phyloP scores from a whole-genome alignment of 2,329 filamentous ascomycete species.

The Rhynchosporium secalis region DNA sequence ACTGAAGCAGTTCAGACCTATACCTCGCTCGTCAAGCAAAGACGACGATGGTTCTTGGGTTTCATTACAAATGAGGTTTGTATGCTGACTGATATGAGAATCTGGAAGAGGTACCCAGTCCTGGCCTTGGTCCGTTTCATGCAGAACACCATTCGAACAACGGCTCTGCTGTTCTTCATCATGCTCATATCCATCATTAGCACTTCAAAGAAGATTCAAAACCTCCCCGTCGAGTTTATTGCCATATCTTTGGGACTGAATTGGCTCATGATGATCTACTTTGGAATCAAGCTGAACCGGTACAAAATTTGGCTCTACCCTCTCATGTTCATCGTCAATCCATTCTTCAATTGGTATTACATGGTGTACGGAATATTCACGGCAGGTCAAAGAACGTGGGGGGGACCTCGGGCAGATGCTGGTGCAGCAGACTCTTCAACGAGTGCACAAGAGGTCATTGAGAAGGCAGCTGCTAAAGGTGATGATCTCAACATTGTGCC shows the following conservation, averaged over 20 bases:
- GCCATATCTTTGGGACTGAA: constrained; percentile 89
- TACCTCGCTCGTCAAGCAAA: constrained; percentile 83
- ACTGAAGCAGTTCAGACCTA: constrained; percentile 94
- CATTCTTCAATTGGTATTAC: constrained; percentile 98
- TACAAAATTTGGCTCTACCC: constrained; percentile 97
- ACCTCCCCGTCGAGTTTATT: constrained; percentile 91
- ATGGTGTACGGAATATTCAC: constrained; percentile 54
- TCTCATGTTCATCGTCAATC: constrained; percentile 91
- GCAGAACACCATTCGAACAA: constrained; percentile 95
- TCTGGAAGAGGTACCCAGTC: constrained; percentile 89
- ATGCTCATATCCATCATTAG: constrained; percentile 84
- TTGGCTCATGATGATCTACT: constrained; percentile 95
- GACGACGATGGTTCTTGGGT: constrained; percentile 92
- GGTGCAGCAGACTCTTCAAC: constrained; percentile 74
- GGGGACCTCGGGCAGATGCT: constrained; percentile 87
- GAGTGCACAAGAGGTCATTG: constrained; percentile 80
- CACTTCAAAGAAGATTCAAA: constrained; percentile 73
- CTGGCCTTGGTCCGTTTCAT: constrained; percentile 85
- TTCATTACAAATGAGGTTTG: constrained; percentile 98
- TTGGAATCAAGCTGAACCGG: constrained; percentile 79
- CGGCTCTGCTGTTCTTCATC: constrained; percentile 90
- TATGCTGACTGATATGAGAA: constrained; percentile 91
- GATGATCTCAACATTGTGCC: constrained; percentile 90
- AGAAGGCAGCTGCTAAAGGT: constrained; percentile 73
- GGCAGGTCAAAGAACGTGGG: constrained; percentile 89